These are phyloP conservation scores for Vachellia collinsii DNA, from an alignment of 306 rosid genomes.

Conservation along the genomic window DNA sequence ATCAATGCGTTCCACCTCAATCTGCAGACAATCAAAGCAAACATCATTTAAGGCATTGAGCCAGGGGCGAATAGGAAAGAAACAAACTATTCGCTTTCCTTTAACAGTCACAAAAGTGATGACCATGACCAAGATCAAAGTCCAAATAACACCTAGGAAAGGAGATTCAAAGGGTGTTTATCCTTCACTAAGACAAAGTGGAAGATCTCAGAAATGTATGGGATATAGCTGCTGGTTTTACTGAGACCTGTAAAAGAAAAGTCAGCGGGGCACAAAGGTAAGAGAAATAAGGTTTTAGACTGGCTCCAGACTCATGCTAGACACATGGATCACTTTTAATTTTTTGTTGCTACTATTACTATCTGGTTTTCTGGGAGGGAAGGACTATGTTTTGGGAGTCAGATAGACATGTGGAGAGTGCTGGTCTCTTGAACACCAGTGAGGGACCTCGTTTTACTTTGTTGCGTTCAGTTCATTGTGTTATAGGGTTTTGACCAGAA, in stretches of 20 bases:
- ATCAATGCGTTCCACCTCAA: slow-evolving; percentile 92
- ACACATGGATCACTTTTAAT: background rate
- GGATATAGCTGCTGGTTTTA: background rate
- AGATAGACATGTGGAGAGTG: background rate
- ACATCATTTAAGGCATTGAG: slow-evolving; percentile 14
- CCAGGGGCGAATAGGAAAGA: slow-evolving; percentile 1
- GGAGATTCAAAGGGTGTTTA: slow-evolving; percentile 23
- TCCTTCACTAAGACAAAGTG: slow-evolving; percentile 14
- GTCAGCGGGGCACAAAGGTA: background rate
- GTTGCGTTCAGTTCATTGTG: too few species aligned
- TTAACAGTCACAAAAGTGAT: slow-evolving; percentile 18
- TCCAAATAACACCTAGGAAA: slow-evolving; percentile 5
- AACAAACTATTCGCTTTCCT: slow-evolving; percentile 22
- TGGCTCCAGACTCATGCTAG: background rate
- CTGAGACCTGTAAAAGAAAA: background rate
- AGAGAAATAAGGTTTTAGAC: background rate
- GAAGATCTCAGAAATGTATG: background rate
- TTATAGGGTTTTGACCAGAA: background rate
- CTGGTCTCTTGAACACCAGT: background rate
- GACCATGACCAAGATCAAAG: slow-evolving; percentile 9
- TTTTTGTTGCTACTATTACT: background rate
- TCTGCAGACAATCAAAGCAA: slow-evolving; percentile 50
- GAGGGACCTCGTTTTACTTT: background rate
- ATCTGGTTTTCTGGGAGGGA: background rate
- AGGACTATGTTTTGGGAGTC: background rate